phyloP scores from a whole-genome alignment of 352 stramenopile species.

The Phytophthora pluvialis region DNA sequence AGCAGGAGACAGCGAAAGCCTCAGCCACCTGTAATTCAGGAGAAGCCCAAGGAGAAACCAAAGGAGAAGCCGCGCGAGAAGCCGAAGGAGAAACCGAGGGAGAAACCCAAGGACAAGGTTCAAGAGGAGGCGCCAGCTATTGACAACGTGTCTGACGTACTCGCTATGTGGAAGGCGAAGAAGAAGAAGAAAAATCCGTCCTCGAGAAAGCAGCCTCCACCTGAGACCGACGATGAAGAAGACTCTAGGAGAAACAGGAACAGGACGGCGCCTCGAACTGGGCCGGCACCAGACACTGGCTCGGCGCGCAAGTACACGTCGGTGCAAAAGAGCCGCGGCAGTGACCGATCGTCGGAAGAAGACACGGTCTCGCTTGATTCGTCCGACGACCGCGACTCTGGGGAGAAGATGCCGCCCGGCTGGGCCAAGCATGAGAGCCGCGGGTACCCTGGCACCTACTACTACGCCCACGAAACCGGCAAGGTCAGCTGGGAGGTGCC shows the following conservation, averaged over 20 bases:
- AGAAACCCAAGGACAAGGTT: slow-evolving; percentile 16
- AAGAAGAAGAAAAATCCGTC: slow-evolving; percentile 47
- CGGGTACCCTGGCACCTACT: slow-evolving; percentile 63
- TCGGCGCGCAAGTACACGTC: slow-evolving; percentile 34
- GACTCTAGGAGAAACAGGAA: slow-evolving; percentile 23
- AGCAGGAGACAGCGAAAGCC: slow-evolving; percentile 39
- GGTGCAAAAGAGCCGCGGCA: slow-evolving; percentile 47
- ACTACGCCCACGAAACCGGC: slow-evolving; percentile 68
- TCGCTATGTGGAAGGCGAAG: slow-evolving; percentile 55
- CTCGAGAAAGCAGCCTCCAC: slow-evolving; percentile 12
- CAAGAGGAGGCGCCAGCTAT: slow-evolving; percentile 23
- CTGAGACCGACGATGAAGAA: slow-evolving; percentile 22
- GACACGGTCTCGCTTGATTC: slow-evolving; percentile 49
- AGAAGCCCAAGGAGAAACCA: slow-evolving; percentile 15
- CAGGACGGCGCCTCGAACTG: slow-evolving; percentile 9
- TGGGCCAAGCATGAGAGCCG: slow-evolving; percentile 79
- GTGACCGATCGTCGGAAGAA: slow-evolving; percentile 52
- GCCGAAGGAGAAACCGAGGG: slow-evolving; percentile 8
- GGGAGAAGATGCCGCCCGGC: slow-evolving; percentile 46
- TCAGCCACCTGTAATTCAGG: slow-evolving; percentile 24
- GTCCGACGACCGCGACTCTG: slow-evolving; percentile 42
- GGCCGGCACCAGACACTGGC: slow-evolving; percentile 13
- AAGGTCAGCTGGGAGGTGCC: slow-evolving; percentile 77
- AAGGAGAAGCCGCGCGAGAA: slow-evolving; percentile 18
- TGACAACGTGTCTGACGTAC: slow-evolving; percentile 53